Base-by-base conservation (phyloP, 2,329 filamentous ascomycete species). In the Trichoderma hamatum region DNA sequence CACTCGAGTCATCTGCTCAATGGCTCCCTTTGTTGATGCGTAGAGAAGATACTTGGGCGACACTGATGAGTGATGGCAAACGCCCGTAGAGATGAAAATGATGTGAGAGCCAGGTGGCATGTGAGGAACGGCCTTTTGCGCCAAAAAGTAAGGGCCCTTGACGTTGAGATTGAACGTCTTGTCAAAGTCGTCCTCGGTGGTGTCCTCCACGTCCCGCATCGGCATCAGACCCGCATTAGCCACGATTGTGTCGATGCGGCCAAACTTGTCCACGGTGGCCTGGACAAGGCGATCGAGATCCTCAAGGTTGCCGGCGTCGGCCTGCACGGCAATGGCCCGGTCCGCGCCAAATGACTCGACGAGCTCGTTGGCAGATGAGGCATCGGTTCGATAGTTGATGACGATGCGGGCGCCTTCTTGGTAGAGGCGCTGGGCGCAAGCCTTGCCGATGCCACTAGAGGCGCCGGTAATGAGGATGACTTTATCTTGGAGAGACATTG, bases 381-480 rank as follows among this genome's bases (percentile, higher is more conserved):
- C 72, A 39, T 86, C 82, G 55, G 54, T 71, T 60, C 70, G 67
- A 78, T 89, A 90, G 77, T 89, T 89, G 73, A 90, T 80, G 63
- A 89, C 80, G 61, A 90, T 84, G 72, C 80, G 85, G 74, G 84
- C 85, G 46, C 88, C 88, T 67, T 85, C 83, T 70, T 81, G 79
- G 75, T 84, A 84, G 63, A 89, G 84, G 69, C 85, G 84, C 68
- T 87, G 82, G 72, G 85, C 86, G 67, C 84, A 85, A 68, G 87
- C 86, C 64, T 83, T 81, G 30, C 87, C 88, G 72, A 90, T 90
- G 68, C 88, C 88, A 71, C 86, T 86, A 63, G 85, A 85, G 70
- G 81, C 81, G 67, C 82, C 86, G 32, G 86, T 88, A 76, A 89
- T 80, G 74, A 88, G 79, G 72, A 85, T 67, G 26, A 80, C 75